Evolutionary conservation across 352 stramenopile genomes (phyloP), one percentile per base, ranked within the genome.

Genomic region (Phytophthora litchii): DNA sequence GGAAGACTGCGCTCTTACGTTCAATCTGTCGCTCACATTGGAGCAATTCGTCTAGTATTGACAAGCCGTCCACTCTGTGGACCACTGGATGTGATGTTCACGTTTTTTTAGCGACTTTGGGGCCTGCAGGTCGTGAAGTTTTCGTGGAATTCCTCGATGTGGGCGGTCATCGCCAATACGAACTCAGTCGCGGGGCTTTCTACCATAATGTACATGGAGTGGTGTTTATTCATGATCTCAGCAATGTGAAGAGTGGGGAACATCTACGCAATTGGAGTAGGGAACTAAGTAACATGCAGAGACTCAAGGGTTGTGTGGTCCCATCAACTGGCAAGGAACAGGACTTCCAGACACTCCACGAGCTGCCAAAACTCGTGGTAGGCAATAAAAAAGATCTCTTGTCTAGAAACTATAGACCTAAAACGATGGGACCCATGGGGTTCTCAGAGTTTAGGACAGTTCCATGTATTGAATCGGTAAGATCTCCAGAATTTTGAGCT

Each of bases 131-230:
- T 43, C 74, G 69, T 13, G 72, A 92, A 32, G 65, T 83, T 54
- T 91, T 87, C 41, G 68, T 95, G 12, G 87, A 95, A 69, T 94
- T 95, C 37, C 61, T 94, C 16, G 87, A 95, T 44, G 83, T 95
- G 13, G 85, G 87, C 19, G 84, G 87, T 10, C 83, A 95, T 60
- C 74, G 78, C 27, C 81, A 89, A 52, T 92, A 94, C 72, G 83
- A 92, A 48, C 70, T 90, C 60, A 94, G 83, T 55, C 80, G 87
- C 13, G 52, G 62, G 5, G 83, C 90, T 38, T 95, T 94, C 59
- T 95, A 94, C 70, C 66, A 91, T 47, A 70, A 93, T 49, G 70
- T 94, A 2, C 85, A 95, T 31, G 86, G 85, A 7, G 63, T 95
- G 25, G 64, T 95, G n/a, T 82, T 95, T 12, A 75, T 93, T 23